Percentiles rank a stretch among this genome's conserved stretches.
Evolutionary conservation across 2,329 filamentous ascomycete genomes (phyloP).

Genomic region (Cordyceps tenuipes): DNA sequence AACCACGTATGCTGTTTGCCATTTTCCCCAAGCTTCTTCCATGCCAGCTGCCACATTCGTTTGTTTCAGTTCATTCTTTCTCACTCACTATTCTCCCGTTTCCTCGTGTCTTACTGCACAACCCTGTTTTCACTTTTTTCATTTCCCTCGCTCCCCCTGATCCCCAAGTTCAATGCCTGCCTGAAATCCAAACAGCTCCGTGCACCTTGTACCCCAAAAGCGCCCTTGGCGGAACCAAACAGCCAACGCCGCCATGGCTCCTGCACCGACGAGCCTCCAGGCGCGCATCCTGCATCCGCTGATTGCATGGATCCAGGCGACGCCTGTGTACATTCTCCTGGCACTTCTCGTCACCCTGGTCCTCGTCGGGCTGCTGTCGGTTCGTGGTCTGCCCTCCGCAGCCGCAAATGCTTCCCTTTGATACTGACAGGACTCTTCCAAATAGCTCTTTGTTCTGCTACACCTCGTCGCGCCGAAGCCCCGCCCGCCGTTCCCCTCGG

Average conservation of each 20-base stretch:
- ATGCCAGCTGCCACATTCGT: slow-evolving; percentile 9
- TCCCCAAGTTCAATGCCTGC: background rate
- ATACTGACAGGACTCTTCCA: background rate
- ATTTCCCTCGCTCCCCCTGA: background rate
- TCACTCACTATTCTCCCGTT: background rate
- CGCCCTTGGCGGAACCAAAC: background rate
- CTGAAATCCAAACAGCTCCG: background rate
- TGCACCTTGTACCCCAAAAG: background rate
- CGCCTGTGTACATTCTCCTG: slow-evolving; percentile 31
- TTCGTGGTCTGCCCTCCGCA: slow-evolving; percentile 20
- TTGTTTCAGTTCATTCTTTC: background rate
- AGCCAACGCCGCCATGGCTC: slow-evolving; percentile 2
- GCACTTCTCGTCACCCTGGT: slow-evolving; percentile 26
- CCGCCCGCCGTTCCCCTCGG: slow-evolving; percentile 62
- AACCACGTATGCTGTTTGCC: slow-evolving; percentile 9
- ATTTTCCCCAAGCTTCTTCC: background rate
- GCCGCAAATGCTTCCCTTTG: background rate
- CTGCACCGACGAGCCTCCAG: slow-evolving; percentile 24
- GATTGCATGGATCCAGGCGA: slow-evolving; percentile 28
- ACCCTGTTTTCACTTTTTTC: background rate
- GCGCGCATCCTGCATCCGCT: slow-evolving; percentile 26
- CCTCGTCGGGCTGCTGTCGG: slow-evolving; percentile 28
- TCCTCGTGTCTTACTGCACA: background rate
- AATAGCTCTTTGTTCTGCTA: slow-evolving; percentile 54
- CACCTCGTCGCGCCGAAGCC: slow-evolving; percentile 74